Base-by-base conservation (phyloP, 306 rosid species). In the Inga oerstediana region DNA sequence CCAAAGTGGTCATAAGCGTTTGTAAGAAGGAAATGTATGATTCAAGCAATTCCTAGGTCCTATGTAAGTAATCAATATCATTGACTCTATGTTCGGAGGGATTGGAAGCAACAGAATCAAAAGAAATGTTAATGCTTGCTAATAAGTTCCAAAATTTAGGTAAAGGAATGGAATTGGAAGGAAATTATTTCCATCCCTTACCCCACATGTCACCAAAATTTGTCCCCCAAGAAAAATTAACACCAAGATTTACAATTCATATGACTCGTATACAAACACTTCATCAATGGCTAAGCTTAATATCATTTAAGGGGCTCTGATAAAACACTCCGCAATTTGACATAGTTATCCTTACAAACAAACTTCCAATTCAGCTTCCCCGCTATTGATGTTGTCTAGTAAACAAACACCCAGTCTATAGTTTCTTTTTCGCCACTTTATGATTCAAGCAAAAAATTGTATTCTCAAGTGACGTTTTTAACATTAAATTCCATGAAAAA, bases 31-130 rank as follows among this genome's bases (percentile, higher is more conserved):
- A 10, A 52, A 72, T 37, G 67, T 66, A 17, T 22, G 46, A 24
- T 54, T 67, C 76, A 54, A 34, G 12, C 46, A 44, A 82, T 61
- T 82, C 84, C 32, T 44, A 74, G 79, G 17, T 68, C 10, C 14
- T 27, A 45, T 80, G 59, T 78, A 65, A 45, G 39, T 56, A 37
- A 15, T 10, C 61, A 76, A 79, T 54, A 76, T 27, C 39, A 10
- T 43, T 43, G 27, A n/a, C 17, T 43, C 75, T 71, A 41, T 71
- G 34, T 43, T 5, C 15, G 34, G 9, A 70, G 48, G 19, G 10
- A 70, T 44, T 3, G 75, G 32, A 70, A n/a, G 14, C 54, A 71
- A 71, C 15, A 27, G 56, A 71, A 44, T 43, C 35, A 13, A 71
- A 71, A n/a, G 75, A 44, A 71, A 41, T 0, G 27, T 39, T 19